Base-by-base conservation (phyloP, 2,329 filamentous ascomycete genomes). In the Trichoderma pleuroti region DNA sequence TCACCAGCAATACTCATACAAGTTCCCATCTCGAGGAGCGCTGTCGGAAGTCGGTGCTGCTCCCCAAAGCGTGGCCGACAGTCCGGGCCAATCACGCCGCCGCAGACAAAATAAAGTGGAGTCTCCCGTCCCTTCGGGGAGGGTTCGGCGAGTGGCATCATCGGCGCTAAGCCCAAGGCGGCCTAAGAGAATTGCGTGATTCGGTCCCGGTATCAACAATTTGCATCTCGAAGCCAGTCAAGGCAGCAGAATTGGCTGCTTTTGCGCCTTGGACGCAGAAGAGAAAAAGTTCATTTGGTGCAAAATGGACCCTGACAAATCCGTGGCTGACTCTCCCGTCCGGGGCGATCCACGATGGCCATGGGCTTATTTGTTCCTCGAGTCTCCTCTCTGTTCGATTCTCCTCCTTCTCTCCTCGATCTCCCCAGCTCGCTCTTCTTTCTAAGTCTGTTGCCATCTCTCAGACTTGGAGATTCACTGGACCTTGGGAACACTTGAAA, bases 171-270 rank as follows among this genome's bases (percentile, higher is more conserved):
- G 72, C 80, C 78, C 26, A 71, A 76, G 74, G 66, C 54, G 76
- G 79, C 59, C 72, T 78, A 77, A 76, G 56, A 61, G 73, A 78
- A 82, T 82, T 82, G 80, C 80, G 80, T 82, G 80, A 82, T 82
- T 81, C 76, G 74, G 66, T 77, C 73, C 72, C 76, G 74, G 70
- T 76, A 80, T 81, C 79, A 77, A 79, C 78, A 80, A 81, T 79
- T 80, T 75, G 57, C 18, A 39, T 39, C 49, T 36, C 34, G 69
- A 72, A 70, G 67, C 49, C 32, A 62, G 52, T 24, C 54, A 64
- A 71, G 70, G 70, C 16, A 24, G 36, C 59, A 21, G 57, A 62
- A 56, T 62, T 74, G 73, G 62, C 56, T 71, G 65, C 49, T 71
- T 42, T n/a, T n/a, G n/a, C n/a, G n/a, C n/a, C n/a, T n/a, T 54